A percentile compares a stretch with the other conserved stretches of the same genome.
phyloP scores from a whole-genome alignment of 2,329 filamentous ascomycete species.

The Trichoderma asperellum region DNA sequence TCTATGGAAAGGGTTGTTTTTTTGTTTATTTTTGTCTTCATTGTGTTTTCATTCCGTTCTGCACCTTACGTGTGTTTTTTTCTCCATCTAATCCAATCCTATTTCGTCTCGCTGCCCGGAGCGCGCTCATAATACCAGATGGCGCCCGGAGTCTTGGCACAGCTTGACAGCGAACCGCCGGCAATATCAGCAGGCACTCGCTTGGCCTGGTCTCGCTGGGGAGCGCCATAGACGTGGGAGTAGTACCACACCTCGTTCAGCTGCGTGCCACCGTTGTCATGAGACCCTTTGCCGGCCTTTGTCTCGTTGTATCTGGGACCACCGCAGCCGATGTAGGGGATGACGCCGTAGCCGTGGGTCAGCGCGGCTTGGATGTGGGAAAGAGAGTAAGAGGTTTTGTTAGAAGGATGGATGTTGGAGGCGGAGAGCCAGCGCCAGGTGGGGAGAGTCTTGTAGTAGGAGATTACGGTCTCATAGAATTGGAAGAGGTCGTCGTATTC shows the following conservation, averaged over 20 bases:
- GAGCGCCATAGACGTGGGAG: conserved; percentile 60
- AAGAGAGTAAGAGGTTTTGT: conserved; percentile 60
- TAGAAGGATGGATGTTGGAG: conserved; percentile 60
- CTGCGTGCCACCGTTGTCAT: conserved; percentile 60
- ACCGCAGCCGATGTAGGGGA: conserved; percentile 65
- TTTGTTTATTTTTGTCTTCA: no score
- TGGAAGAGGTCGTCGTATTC: conserved; percentile 64
- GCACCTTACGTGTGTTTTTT: background rate
- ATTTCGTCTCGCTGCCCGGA: conserved; percentile 36
- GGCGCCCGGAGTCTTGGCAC: conserved; percentile 57
- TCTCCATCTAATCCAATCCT: background rate
- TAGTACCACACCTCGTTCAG: conserved; percentile 70
- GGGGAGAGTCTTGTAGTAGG: conserved; percentile 61
- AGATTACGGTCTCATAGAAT: conserved; percentile 64
- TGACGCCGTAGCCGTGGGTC: conserved; percentile 52
- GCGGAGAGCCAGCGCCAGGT: conserved; percentile 64
- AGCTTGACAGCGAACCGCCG: conserved; percentile 56
- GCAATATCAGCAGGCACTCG: conserved; percentile 50
- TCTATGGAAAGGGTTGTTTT: conserved; percentile 12
- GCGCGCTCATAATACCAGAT: conserved; percentile 60
- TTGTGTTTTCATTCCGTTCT: background rate
- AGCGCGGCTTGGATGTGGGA: conserved; percentile 56
- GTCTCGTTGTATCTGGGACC: conserved; percentile 66
- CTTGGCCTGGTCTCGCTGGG: conserved; percentile 55
- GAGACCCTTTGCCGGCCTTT: conserved; percentile 55